Evolutionary conservation across 352 stramenopile species (phyloP).

Genomic region (Phytopythium montanum): DNA sequence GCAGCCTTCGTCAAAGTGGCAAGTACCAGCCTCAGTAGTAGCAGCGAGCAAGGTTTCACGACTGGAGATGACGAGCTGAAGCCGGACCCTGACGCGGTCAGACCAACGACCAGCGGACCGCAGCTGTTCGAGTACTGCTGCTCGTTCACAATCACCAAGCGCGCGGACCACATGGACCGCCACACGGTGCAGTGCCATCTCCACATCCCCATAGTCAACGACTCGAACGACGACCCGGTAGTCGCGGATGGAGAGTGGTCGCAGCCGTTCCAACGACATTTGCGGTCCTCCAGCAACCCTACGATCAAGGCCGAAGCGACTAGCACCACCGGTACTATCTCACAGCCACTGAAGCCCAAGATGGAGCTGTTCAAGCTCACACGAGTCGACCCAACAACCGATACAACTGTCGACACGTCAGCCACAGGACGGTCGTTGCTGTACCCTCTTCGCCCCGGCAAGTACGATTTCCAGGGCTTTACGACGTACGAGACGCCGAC

Average conservation of each 20-base stretch:
- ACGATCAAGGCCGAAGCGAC: neutral
- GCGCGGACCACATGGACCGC: conserved; percentile 31
- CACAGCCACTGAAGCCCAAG: neutral
- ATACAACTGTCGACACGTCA: conserved; percentile 11
- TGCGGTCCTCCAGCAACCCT: neutral
- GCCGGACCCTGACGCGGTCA: neutral
- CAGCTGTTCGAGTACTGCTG: conserved; percentile 35
- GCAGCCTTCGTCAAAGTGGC: conserved; percentile 11
- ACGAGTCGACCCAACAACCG: neutral
- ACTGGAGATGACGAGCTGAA: neutral
- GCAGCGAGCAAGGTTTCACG: neutral
- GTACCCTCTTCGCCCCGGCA: conserved; percentile 49
- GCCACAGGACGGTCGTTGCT: conserved; percentile 18
- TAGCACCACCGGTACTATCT: neutral
- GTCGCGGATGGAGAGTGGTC: conserved; percentile 4
- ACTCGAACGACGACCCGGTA: neutral
- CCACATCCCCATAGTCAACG: conserved; percentile 22
- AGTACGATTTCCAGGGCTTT: conserved; percentile 66
- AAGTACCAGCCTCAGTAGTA: too few relatives aligned
- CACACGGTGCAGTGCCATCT: conserved; percentile 40
- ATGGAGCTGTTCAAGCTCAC: conserved; percentile 22
- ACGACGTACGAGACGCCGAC: conserved; percentile 33
- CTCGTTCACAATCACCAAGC: conserved; percentile 39
- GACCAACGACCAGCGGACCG: neutral
- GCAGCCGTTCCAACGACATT: conserved; percentile 1